Evolutionary conservation across 2,329 filamentous ascomycete genomes (phyloP), one percentile per base, ranked within the genome.

Genomic region (Thielaviopsis punctulata): DNA sequence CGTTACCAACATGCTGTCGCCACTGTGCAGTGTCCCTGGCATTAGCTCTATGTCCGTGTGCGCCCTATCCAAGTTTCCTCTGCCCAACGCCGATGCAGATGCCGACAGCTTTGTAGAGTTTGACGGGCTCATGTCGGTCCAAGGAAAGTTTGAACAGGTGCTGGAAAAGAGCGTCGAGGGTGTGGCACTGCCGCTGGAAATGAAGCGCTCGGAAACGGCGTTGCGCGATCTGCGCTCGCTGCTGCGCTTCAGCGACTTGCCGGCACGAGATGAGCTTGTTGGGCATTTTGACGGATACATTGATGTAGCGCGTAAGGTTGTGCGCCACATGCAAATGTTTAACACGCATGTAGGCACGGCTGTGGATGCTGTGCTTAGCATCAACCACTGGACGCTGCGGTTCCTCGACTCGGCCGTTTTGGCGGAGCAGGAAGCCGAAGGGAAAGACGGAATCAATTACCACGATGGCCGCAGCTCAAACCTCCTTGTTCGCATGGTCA

Each of bases 251-350:
- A 86, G 82, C 58, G 73, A 77, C 21, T 69, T 92, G 0, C 76
- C 79, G 23, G 77, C 76, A 41, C 77, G 77, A 25, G 75, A 82
- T 33, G 82, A 88, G 64, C 73, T 93, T 12, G 76, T 85, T 4
- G 72, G 80, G 21, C 85, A 90, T 62, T 84, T 93, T 53, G 77
- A 84, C 56, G 77, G 77, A 48, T 93, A 89, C 64, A 77, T 92
- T 58, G 77, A 82, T 9, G 79, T 77, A 0, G 80, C 82, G 1
- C 70, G 77, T 3, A 71, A 73, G 46, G 79, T 82, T 1, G 77
- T 82, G 3, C 70, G 73, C 45, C 79, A 84, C 52, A 71, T 92
- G 4, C 80, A 82, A 56, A 75, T 73, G 54, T 92, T 89, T 72
- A 89, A 89, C 65, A 79, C 77, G 0, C 80, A 83, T 58, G 81